These are phyloP conservation scores for Ophiostoma sp. DNA, from an alignment of 2,329 filamentous ascomycete genomes.

Conservation along the genomic window DNA sequence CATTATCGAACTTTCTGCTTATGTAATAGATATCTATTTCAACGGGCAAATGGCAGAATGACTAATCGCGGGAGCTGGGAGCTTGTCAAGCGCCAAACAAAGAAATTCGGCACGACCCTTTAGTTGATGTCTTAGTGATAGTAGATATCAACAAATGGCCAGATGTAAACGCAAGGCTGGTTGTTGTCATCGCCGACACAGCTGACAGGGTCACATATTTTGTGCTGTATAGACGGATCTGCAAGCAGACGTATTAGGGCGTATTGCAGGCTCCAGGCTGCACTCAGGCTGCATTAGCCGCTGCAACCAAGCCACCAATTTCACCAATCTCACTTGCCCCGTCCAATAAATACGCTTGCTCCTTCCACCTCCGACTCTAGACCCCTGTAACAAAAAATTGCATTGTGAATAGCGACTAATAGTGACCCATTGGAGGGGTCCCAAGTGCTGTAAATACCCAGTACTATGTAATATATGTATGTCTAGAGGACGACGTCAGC, in stretches of 20 bases:
- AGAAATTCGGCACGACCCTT: constrained; percentile 2
- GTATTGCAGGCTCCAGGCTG: neutral
- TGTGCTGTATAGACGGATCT: no score
- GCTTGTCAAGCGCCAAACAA: neutral
- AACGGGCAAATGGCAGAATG: neutral
- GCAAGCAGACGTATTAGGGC: no score
- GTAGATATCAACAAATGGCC: neutral
- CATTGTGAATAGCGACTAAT: neutral
- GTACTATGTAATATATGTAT: neutral
- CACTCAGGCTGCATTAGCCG: neutral
- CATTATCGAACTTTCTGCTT: neutral
- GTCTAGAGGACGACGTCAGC: neutral
- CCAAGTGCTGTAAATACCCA: neutral
- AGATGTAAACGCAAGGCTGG: neutral
- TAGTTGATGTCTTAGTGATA: neutral
- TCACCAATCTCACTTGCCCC: neutral
- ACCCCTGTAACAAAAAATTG: neutral
- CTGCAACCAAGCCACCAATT: neutral
- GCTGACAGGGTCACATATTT: neutral
- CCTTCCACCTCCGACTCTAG: neutral
- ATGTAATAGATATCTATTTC: neutral
- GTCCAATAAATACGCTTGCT: constrained; percentile 1
- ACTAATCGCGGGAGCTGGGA: neutral
- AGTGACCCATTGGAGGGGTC: neutral
- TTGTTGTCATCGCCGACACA: neutral